phyloP scores from a whole-genome alignment of 164 flowering plant genomes.

The Vitis rupestris region DNA sequence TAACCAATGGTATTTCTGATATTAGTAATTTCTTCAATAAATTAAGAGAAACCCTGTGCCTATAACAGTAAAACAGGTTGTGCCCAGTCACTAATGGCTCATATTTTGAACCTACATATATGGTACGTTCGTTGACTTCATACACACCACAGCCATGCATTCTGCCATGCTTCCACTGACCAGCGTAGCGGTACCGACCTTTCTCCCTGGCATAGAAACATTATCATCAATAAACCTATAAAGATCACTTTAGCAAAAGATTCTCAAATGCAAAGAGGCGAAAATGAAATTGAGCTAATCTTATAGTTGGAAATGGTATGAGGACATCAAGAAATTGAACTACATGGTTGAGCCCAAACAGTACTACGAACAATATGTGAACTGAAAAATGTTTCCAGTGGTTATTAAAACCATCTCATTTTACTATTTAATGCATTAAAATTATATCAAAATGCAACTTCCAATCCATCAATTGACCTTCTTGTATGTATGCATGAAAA shows the following conservation, averaged over 20 bases:
- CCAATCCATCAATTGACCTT: no score
- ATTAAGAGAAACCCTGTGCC: neutral
- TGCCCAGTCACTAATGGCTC: neutral
- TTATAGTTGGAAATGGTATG: no score
- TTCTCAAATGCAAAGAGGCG: no score
- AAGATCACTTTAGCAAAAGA: neutral
- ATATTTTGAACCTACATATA: slow-evolving; percentile 51
- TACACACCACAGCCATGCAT: slow-evolving; percentile 98
- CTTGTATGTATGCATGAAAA: no score
- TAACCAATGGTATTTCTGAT: neutral
- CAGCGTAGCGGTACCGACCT: slow-evolving; percentile 92
- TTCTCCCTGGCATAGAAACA: slow-evolving; percentile 64
- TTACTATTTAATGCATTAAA: no score
- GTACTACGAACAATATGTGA: no score
- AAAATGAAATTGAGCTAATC: no score
- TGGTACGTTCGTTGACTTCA: slow-evolving; percentile 73
- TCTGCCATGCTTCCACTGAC: slow-evolving; percentile 95
- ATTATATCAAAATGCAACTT: no score
- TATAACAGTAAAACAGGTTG: neutral
- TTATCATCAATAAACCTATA: slow-evolving; percentile 4
- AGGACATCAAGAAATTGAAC: no score
- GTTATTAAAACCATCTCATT: no score
- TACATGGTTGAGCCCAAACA: no score
- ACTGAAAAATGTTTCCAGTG: no score
- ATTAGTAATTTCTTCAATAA: neutral